Base-by-base conservation (phyloP, 225 moss, liverwort and hornwort genomes). In the Rhytidiadelphus loreus region DNA sequence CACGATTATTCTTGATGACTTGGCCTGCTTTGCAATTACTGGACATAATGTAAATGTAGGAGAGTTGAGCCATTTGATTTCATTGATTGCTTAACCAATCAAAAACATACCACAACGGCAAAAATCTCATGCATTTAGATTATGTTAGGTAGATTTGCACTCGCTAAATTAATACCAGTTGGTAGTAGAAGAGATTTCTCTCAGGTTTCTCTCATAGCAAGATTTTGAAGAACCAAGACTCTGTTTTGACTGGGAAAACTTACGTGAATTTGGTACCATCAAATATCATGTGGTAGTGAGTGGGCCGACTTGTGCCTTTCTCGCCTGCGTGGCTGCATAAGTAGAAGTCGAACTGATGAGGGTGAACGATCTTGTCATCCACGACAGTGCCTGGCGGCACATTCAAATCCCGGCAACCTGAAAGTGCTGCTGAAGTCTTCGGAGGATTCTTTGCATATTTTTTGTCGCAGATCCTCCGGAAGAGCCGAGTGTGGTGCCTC, bases 281-380 rank as follows among this genome's bases (percentile, higher is more conserved):
- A 23, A 70, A 92, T 46, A 94, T n/a, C 26, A 94, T 39, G 12
- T 93, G 92, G 20, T 94, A 93, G 72, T 92, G 94, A 13, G 83
- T 35, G 23, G 94, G 94, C 4, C 90, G 87, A 80, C 94, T 94
- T 8, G 94, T 94, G 78, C 94, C 93, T 83, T 84, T 90, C n/a
- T 92, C 90, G 18, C 90, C 93, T 20, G 88, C 85, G 29, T 93
- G 94, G 65, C 94, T 94, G 73, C 94, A 93, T 41, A 94, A 86
- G 78, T 86, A 94, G 52, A 94, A 94, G 68, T 93, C 93, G 28
- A 93, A 94, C 13, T 92, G 84, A 21, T 63, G 85, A 33, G 94
- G 94, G 74, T 94, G 94, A 39, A 91, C 87, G 16, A 94, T 89
- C 66, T 86, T 85, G 63, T 87, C 86, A 72, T 92, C 94, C 29